Conservation (phyloP, 306 rosid genomes). For the Cicer arietinum region DNA sequence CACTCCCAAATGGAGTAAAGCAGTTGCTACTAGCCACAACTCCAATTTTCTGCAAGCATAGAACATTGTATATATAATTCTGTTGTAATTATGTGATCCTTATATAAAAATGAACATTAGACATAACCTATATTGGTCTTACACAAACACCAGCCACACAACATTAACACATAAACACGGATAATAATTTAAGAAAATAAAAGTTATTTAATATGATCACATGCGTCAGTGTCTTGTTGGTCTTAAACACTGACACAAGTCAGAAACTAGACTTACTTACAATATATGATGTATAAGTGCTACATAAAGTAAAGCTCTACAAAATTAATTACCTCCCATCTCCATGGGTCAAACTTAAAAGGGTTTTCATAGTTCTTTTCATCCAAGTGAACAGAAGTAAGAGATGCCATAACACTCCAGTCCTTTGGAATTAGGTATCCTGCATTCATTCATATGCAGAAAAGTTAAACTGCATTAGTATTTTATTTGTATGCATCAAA, state of each 20-base stretch:
- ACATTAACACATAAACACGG: too few species aligned
- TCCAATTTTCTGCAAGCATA: constrained; percentile 47
- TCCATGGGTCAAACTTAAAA: constrained; percentile 78
- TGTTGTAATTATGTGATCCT: neutral
- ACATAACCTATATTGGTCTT: too few species aligned
- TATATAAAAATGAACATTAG: neutral
- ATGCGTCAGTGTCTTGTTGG: too few species aligned
- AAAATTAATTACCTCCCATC: constrained; percentile 80
- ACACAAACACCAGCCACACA: too few species aligned
- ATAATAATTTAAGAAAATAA: too few species aligned
- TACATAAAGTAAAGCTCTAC: neutral
- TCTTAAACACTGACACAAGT: too few species aligned
- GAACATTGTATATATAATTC: neutral
- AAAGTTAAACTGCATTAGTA: constrained; percentile 1
- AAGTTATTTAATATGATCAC: too few species aligned
- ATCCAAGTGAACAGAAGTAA: constrained; percentile 83
- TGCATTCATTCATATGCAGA: constrained; percentile 41
- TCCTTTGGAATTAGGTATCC: constrained; percentile 76
- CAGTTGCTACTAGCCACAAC: constrained; percentile 50
- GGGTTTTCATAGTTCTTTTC: constrained; percentile 66
- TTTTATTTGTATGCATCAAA: constrained; percentile 4
- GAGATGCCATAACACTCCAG: constrained; percentile 75
- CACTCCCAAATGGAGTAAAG: constrained; percentile 92
- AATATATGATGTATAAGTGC: too few species aligned
- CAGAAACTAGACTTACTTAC: too few species aligned